Conservation (phyloP, 345 rosid species). For the Linum lewisii region DNA sequence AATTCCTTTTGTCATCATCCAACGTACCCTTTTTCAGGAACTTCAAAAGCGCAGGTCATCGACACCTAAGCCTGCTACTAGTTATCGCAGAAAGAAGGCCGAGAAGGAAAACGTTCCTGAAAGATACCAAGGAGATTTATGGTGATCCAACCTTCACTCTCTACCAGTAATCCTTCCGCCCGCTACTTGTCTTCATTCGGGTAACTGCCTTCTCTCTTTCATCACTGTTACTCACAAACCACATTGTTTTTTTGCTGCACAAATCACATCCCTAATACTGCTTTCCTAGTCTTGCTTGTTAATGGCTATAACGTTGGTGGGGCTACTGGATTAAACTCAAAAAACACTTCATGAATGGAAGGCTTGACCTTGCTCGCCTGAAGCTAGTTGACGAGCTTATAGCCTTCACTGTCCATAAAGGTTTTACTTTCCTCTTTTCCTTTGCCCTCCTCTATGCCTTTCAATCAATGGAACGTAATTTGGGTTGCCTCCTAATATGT, state of each 20-base stretch:
- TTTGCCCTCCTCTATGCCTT: background rate
- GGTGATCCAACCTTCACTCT: conserved; percentile 64
- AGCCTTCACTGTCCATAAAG: conserved; percentile 60
- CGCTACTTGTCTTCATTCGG: conserved; percentile 7
- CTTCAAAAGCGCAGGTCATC: conserved; percentile 47
- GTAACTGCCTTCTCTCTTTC: conserved; percentile 1
- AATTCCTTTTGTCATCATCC: conserved; percentile 6
- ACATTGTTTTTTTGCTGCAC: conserved; percentile 56
- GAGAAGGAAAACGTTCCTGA: conserved; percentile 61
- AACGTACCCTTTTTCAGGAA: conserved; percentile 31
- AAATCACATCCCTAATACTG: conserved; percentile 50
- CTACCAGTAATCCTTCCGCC: conserved; percentile 54
- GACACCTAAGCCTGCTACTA: conserved; percentile 68
- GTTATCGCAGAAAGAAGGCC: conserved; percentile 75
- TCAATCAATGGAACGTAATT: no score
- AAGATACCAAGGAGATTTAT: conserved; percentile 43
- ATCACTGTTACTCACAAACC: conserved; percentile 17
- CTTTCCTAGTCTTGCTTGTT: conserved; percentile 81
- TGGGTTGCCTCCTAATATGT: no score
- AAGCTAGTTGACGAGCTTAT: conserved; percentile 74
- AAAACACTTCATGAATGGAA: conserved; percentile 77
- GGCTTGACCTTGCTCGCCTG: conserved; percentile 79
- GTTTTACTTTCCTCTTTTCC: conserved; percentile 22
- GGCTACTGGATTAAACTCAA: conserved; percentile 87
- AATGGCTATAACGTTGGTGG: conserved; percentile 95